Percentiles rank a stretch among this genome's conserved stretches.
phyloP scores from a whole-genome alignment of 106 monocot genomes.

The Narthecium ossifragum region DNA sequence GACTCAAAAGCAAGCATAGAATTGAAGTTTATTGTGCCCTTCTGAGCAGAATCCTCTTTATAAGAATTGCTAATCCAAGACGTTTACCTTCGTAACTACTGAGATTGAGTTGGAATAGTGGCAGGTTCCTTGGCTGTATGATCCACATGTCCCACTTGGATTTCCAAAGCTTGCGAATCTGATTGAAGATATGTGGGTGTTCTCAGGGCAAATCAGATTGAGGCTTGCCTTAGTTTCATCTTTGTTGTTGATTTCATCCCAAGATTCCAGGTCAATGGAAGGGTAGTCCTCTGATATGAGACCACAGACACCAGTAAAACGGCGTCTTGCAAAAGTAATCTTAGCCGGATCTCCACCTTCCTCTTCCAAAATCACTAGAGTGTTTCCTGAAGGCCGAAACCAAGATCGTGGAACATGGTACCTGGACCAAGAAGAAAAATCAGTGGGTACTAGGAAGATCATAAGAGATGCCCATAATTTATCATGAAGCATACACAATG shows the following conservation, averaged over 20 bases:
- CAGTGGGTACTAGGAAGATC: background rate
- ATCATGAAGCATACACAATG: background rate
- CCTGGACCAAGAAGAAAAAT: slow-evolving; percentile 31
- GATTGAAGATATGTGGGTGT: slow-evolving; percentile 42
- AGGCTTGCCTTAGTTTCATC: slow-evolving; percentile 20
- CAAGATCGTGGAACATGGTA: slow-evolving; percentile 97
- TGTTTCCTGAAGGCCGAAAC: slow-evolving; percentile 77
- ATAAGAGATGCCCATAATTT: no score
- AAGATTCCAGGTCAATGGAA: slow-evolving; percentile 36
- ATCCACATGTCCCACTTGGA: slow-evolving; percentile 65
- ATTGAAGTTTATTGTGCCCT: background rate
- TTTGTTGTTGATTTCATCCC: slow-evolving; percentile 13
- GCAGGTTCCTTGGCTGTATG: slow-evolving; percentile 57
- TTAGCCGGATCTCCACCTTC: slow-evolving; percentile 91
- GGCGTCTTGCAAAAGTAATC: slow-evolving; percentile 68
- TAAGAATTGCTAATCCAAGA: background rate
- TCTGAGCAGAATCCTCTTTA: background rate
- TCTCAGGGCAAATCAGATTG: slow-evolving; percentile 51
- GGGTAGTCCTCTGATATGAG: slow-evolving; percentile 60
- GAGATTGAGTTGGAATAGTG: slow-evolving; percentile 53
- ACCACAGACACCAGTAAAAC: slow-evolving; percentile 40
- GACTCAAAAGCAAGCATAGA: background rate
- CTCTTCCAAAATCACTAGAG: slow-evolving; percentile 83
- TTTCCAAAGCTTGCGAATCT: slow-evolving; percentile 88
- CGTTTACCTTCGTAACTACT: slow-evolving; percentile 60